Percentiles rank a stretch among this genome's conserved stretches.
phyloP scores from a whole-genome alignment of 31 red algal genomes.

The Bonnemaisonia californica region DNA sequence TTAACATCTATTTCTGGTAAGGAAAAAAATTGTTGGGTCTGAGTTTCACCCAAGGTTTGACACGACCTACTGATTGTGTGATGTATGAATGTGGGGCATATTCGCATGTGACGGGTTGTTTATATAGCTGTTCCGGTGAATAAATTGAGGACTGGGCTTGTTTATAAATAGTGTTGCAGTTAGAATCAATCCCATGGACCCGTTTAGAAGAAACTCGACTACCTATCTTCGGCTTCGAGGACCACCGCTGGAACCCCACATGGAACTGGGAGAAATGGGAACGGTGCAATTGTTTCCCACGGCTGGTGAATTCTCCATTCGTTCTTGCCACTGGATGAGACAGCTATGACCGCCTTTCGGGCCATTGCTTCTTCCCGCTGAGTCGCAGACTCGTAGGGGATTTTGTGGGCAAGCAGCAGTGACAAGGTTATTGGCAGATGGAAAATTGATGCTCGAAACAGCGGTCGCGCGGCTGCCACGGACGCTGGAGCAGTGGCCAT shows the following conservation, averaged over 20 bases:
- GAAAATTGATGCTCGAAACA: conserved; percentile 45
- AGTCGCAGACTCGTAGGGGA: not conserved
- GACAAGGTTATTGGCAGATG: conserved; percentile 58
- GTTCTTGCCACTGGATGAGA: too few relatives aligned
- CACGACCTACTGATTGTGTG: too few relatives aligned
- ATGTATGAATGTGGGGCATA: too few relatives aligned
- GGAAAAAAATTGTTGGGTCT: too few relatives aligned
- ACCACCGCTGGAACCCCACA: conserved; percentile 47
- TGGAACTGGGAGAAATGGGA: conserved; percentile 76
- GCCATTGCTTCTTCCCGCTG: not conserved
- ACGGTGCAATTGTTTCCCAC: conserved; percentile 73
- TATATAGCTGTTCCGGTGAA: not conserved
- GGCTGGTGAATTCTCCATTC: conserved; percentile 40
- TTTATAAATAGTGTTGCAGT: not conserved
- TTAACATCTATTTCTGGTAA: not conserved
- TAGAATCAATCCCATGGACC: conserved; percentile 4
- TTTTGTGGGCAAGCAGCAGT: conserved; percentile 26
- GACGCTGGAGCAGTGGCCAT: conserved; percentile 28
- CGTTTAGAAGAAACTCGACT: not conserved
- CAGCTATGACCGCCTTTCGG: too few relatives aligned
- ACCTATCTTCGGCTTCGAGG: conserved; percentile 30
- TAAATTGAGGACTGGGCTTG: not conserved
- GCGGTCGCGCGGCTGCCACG: conserved; percentile 26
- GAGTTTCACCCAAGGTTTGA: too few relatives aligned
- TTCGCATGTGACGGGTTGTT: too few relatives aligned